Conservation (phyloP, 495 filamentous ascomycete species). For the Podospora didyma region DNA sequence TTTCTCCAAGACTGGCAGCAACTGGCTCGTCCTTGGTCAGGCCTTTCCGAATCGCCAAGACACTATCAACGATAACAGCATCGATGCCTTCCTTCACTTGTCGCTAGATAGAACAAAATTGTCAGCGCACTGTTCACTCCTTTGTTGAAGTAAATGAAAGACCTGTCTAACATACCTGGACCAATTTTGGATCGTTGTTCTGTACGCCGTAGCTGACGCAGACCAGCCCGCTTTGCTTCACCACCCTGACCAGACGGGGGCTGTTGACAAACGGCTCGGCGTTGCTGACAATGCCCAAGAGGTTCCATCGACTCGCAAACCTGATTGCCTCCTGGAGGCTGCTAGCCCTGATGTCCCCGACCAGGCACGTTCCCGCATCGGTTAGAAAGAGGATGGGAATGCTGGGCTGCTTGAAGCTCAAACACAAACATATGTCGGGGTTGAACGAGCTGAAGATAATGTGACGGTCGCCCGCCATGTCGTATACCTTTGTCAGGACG, state of each 20-base stretch:
- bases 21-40: slow-evolving; percentile 28
- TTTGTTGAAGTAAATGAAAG: background rate
- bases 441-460: slow-evolving; percentile 97
- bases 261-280: slow-evolving; percentile 82
- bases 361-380: slow-evolving; percentile 70
- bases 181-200: slow-evolving; percentile 83
- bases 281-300: slow-evolving; percentile 82
- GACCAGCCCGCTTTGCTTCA: slow-evolving; percentile 90
- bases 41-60: slow-evolving; percentile 67
- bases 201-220: slow-evolving; percentile 90
- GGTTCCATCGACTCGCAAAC: slow-evolving; percentile 90
- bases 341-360: slow-evolving; percentile 86
- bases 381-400: slow-evolving; percentile 94
- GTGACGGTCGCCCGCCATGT: slow-evolving; percentile 62
- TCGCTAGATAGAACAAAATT: slow-evolving; percentile 39
- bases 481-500: slow-evolving; percentile 81
- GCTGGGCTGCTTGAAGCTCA: slow-evolving; percentile 92
- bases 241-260: slow-evolving; percentile 89
- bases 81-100: slow-evolving; percentile 96
- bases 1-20: slow-evolving; percentile 1
- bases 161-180: slow-evolving; percentile 61
- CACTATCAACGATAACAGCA: slow-evolving; percentile 92
- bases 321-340: slow-evolving; percentile 92
- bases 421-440: slow-evolving; percentile 88
- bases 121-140: no score